Percentiles rank a stretch among this genome's conserved stretches.
These are phyloP conservation scores for Actinomortierella wolfii DNA, from an alignment of 371 early-diverging fungal genomes.

Conservation along the genomic window DNA sequence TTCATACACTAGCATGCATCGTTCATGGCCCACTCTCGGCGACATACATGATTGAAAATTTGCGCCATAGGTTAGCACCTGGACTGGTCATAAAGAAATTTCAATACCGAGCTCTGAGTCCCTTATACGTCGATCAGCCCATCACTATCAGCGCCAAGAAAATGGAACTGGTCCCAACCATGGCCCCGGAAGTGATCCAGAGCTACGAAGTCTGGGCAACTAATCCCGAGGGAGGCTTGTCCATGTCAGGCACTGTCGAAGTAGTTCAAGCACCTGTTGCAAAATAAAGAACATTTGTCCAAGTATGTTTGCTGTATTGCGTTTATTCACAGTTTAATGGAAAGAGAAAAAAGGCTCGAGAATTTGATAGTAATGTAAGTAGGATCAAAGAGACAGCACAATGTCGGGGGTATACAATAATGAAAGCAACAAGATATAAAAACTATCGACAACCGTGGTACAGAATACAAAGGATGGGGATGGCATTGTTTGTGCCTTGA, in stretches of 20 bases:
- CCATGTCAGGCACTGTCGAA: conserved; percentile 72
- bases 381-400: too few relatives aligned
- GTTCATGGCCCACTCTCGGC: conserved; percentile 86
- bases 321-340: not conserved
- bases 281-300: conserved; percentile 2
- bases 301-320: not conserved
- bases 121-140: conserved; percentile 62
- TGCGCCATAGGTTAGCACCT: conserved; percentile 50
- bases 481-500: not conserved
- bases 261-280: conserved; percentile 9
- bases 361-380: too few relatives aligned
- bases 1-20: conserved; percentile 54
- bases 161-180: conserved; percentile 24
- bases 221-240: conserved; percentile 65
- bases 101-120: conserved; percentile 72
- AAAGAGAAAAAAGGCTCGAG: conserved; percentile 4
- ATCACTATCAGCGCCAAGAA: conserved; percentile 58
- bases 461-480: too few relatives aligned
- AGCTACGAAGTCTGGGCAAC: conserved; percentile 75
- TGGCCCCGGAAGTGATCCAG: conserved; percentile 31
- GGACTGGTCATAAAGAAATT: conserved; percentile 51
- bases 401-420: too few relatives aligned
- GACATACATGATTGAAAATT: conserved; percentile 68
- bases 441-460: too few relatives aligned
- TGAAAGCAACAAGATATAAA: too few relatives aligned